Evolutionary conservation across 805 yeast genomes (phyloP).

Genomic region (Candida adriatica): DNA sequence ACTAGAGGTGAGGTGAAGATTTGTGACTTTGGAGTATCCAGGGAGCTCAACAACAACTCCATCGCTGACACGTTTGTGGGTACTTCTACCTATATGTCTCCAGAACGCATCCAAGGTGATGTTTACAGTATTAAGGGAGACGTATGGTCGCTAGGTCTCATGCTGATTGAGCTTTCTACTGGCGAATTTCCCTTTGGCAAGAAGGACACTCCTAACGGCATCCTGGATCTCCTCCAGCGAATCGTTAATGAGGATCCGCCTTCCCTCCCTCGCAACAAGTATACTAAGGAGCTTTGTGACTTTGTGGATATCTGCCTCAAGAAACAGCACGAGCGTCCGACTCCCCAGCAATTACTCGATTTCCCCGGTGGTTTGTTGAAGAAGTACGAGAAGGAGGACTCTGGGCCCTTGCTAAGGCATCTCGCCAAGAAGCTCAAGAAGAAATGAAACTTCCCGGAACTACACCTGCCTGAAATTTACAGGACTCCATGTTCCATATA

Average conservation of each 20-base stretch:
- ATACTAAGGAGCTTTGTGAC: constrained; percentile 42
- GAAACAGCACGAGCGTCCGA: constrained; percentile 60
- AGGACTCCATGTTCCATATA: constrained; percentile 1
- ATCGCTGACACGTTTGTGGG: constrained; percentile 98
- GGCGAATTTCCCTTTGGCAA: constrained; percentile 78
- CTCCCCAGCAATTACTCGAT: constrained; percentile 61
- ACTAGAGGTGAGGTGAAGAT: constrained; percentile 82
- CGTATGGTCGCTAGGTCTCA: constrained; percentile 93
- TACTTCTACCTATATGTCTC: constrained; percentile 95
- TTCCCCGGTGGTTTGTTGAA: constrained; percentile 26
- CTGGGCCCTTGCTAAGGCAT: constrained; percentile 31
- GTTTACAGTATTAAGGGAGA: constrained; percentile 93
- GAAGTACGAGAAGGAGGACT: constrained; percentile 28
- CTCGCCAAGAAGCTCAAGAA: constrained; percentile 32
- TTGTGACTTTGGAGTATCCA: constrained; percentile 95
- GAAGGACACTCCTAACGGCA: constrained; percentile 69
- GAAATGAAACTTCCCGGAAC: neutral
- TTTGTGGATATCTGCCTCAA: constrained; percentile 72
- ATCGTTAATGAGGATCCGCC: constrained; percentile 95
- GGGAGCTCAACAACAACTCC: constrained; percentile 80
- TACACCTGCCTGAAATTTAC: constrained; percentile 1
- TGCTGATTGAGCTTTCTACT: constrained; percentile 81
- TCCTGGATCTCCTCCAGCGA: constrained; percentile 82
- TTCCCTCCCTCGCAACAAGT: constrained; percentile 39
- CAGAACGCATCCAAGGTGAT: constrained; percentile 94